Conservation (phyloP, 2,329 filamentous ascomycete species). For the Phialemoniopsis sp. region DNA sequence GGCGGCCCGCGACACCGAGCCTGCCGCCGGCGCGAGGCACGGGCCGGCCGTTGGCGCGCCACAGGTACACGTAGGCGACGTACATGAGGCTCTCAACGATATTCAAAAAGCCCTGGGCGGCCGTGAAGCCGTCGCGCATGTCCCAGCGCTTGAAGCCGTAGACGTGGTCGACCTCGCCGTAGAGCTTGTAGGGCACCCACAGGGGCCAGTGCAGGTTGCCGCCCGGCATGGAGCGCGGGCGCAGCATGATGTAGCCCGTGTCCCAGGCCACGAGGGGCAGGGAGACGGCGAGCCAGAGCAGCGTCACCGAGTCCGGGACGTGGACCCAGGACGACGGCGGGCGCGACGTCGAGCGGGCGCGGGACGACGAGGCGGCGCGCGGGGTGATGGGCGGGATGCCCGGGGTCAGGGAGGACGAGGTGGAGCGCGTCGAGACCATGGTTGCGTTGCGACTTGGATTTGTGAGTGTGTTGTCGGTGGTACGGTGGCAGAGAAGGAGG, state of each 20-base stretch:
- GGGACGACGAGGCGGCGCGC: neutral
- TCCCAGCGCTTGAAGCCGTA: slow-evolving; percentile 76
- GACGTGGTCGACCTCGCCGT: slow-evolving; percentile 73
- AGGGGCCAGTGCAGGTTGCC: slow-evolving; percentile 68
- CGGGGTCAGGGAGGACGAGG: slow-evolving; percentile 12
- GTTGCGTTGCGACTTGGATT: too few relatives aligned
- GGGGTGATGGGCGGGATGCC: slow-evolving; percentile 7
- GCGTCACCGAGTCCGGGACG: slow-evolving; percentile 37
- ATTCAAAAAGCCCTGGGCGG: slow-evolving; percentile 59
- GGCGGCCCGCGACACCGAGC: slow-evolving; percentile 32
- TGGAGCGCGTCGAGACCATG: slow-evolving; percentile 16
- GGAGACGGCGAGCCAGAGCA: slow-evolving; percentile 71
- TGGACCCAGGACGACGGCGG: slow-evolving; percentile 31
- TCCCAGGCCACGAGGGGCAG: slow-evolving; percentile 82
- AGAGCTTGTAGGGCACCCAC: slow-evolving; percentile 75
- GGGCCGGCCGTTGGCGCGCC: slow-evolving; percentile 18
- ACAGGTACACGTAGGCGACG: slow-evolving; percentile 25
- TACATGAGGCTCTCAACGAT: slow-evolving; percentile 29
- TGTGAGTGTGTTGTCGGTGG: too few relatives aligned
- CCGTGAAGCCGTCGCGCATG: slow-evolving; percentile 68
- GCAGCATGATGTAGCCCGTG: slow-evolving; percentile 70
- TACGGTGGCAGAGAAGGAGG: too few relatives aligned
- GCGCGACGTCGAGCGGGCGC: slow-evolving; percentile 1
- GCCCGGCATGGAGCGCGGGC: slow-evolving; percentile 78
- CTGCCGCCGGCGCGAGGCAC: slow-evolving; percentile 13